phyloP scores from a whole-genome alignment of 345 rosid species.

The Luvunga scandens region DNA sequence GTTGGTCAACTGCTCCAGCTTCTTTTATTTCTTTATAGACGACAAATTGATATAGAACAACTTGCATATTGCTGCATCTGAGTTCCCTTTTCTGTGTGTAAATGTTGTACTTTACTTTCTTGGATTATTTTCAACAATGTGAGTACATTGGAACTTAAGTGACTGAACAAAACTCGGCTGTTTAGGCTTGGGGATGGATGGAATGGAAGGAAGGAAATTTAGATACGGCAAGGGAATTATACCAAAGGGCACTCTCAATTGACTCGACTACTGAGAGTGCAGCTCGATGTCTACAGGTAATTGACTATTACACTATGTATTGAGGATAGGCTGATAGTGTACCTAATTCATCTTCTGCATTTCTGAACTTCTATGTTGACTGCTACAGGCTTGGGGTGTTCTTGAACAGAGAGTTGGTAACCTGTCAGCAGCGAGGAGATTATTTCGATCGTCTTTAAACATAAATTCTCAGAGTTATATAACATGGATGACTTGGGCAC shows the following conservation, averaged over 20 bases:
- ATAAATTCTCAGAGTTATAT: conserved; percentile 86
- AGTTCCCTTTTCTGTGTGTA: neutral
- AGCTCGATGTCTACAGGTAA: conserved; percentile 89
- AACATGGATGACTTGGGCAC: conserved; percentile 99
- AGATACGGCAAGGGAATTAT: conserved; percentile 70
- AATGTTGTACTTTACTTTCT: neutral
- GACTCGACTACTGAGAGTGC: conserved; percentile 79
- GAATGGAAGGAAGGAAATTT: conserved; percentile 98
- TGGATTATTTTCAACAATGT: neutral
- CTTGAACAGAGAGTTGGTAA: conserved; percentile 89
- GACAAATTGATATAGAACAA: neutral
- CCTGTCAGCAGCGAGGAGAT: conserved; percentile 78
- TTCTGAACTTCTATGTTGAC: neutral
- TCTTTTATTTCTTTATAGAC: neutral
- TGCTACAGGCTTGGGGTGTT: conserved; percentile 92
- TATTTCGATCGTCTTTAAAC: conserved; percentile 78
- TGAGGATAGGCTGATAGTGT: neutral
- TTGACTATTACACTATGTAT: neutral
- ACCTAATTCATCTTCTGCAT: neutral
- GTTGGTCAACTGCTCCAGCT: neutral
- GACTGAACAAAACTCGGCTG: conserved; percentile 20
- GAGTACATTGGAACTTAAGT: neutral
- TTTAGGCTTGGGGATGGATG: conserved; percentile 99
- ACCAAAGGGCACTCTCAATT: conserved; percentile 76
- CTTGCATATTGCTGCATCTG: neutral